phyloP scores from a whole-genome alignment of 106 monocot genomes.

The Cymbidium sinense region DNA sequence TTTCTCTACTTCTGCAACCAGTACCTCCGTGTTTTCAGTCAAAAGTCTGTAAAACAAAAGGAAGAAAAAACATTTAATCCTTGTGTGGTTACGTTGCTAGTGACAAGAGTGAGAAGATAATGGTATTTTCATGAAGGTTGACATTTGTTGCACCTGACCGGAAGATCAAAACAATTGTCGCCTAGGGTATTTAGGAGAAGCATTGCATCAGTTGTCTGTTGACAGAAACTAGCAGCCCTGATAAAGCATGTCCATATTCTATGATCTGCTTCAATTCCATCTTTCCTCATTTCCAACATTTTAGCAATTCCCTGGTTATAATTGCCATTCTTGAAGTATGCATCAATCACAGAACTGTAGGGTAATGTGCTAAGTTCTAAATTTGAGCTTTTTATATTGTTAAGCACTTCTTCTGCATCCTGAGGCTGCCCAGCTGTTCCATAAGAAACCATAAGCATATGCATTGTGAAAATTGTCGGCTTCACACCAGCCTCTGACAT shows the following conservation, averaged over 20 bases:
- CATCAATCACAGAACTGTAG: constrained; percentile 92
- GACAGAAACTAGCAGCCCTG: constrained; percentile 87
- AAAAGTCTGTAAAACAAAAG: constrained; percentile 48
- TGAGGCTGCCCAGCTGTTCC: constrained; percentile 65
- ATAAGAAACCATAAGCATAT: constrained; percentile 92
- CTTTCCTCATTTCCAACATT: constrained; percentile 61
- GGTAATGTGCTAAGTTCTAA: constrained; percentile 60
- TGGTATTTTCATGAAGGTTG: not conserved
- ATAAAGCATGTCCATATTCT: constrained; percentile 96
- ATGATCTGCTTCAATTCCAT: constrained; percentile 80
- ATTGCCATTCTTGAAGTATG: constrained; percentile 77
- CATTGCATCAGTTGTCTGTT: constrained; percentile 53
- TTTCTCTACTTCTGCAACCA: constrained; percentile 53
- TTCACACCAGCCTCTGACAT: constrained; percentile 81
- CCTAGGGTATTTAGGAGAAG: constrained; percentile 49
- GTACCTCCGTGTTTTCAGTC: constrained; percentile 43
- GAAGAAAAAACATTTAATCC: not conserved
- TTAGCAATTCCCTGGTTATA: constrained; percentile 60
- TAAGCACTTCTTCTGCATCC: constrained; percentile 76
- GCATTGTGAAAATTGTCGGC: constrained; percentile 95
- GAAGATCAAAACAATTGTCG: constrained; percentile 80
- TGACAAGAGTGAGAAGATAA: not conserved
- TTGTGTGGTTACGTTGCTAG: not conserved
- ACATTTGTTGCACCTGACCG: constrained; percentile 46
- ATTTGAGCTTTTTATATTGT: constrained; percentile 56